Evolutionary conservation across 441 rosid genomes (phyloP).

Genomic region (Omphalea diandra): DNA sequence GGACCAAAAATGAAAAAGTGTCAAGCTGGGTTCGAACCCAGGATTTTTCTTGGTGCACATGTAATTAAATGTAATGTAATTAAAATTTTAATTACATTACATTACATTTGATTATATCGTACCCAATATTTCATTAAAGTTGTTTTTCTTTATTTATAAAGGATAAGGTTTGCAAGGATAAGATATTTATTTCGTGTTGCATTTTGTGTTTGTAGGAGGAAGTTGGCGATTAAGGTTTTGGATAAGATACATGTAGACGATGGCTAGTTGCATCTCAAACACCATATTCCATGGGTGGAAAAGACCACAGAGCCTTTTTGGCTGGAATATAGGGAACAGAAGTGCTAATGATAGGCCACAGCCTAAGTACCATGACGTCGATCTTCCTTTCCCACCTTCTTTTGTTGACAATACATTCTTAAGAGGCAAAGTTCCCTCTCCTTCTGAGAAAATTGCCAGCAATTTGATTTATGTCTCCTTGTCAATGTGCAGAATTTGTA

Average conservation of each 20-base stretch:
- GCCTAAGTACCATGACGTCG: slow-evolving; percentile 45
- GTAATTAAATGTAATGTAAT: too few relatives aligned
- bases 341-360: slow-evolving; percentile 33
- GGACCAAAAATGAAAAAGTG: too few relatives aligned
- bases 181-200: neutral
- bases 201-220: too few relatives aligned
- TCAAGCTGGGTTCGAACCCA: too few relatives aligned
- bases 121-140: too few relatives aligned
- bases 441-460: neutral
- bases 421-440: slow-evolving; percentile 39
- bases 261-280: slow-evolving; percentile 52
- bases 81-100: too few relatives aligned
- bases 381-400: slow-evolving; percentile 67
- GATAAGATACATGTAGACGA: neutral
- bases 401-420: slow-evolving; percentile 66
- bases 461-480: too few relatives aligned
- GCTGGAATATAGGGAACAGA: slow-evolving; percentile 59
- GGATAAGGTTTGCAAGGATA: too few relatives aligned
- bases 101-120: too few relatives aligned
- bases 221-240: neutral
- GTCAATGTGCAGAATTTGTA: too few relatives aligned
- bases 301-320: slow-evolving; percentile 43
- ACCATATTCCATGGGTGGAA: slow-evolving; percentile 27
- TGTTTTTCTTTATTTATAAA: too few relatives aligned
- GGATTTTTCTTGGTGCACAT: too few relatives aligned